phyloP scores from a whole-genome alignment of 495 filamentous ascomycete species.

The Sordaria brevicollis region DNA sequence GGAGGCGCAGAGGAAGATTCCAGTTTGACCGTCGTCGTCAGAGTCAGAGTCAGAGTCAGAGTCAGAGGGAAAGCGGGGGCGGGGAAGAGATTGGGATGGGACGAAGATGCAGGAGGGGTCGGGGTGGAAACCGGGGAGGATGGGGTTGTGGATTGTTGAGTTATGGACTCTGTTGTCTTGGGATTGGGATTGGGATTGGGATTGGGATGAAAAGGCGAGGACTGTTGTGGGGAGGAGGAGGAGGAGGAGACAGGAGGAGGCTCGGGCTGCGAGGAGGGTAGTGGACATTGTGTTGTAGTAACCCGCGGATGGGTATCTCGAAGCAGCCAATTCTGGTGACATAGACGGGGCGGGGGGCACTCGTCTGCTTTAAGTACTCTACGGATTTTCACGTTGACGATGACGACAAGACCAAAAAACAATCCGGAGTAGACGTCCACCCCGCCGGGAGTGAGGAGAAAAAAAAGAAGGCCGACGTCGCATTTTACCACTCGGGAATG shows the following conservation, averaged over 20 bases:
- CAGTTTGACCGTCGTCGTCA: slow-evolving; percentile 28
- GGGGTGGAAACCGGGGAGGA: slow-evolving; percentile 45
- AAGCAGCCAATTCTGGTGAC: too few relatives aligned
- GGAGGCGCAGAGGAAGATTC: slow-evolving; percentile 42
- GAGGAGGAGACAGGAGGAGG: background rate
- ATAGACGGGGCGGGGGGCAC: too few relatives aligned
- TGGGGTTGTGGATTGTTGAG: slow-evolving; percentile 39
- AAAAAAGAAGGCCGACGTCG: background rate
- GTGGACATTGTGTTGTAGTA: too few relatives aligned
- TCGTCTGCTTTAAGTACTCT: background rate
- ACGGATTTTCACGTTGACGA: background rate
- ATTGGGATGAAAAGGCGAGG: background rate
- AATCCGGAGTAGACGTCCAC: background rate
- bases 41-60: too few relatives aligned
- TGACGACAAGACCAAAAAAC: background rate
- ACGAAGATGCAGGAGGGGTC: slow-evolving; percentile 47
- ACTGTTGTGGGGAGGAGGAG: background rate
- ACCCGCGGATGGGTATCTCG: too few relatives aligned
- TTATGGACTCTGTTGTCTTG: too few relatives aligned
- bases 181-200: background rate
- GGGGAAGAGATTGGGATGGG: too few relatives aligned
- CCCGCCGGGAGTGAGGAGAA: background rate
- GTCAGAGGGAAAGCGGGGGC: too few relatives aligned
- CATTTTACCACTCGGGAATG: background rate
- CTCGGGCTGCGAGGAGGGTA: background rate